Conservation (phyloP, 2,329 filamentous ascomycete genomes). For the Didymellaceae sp. region DNA sequence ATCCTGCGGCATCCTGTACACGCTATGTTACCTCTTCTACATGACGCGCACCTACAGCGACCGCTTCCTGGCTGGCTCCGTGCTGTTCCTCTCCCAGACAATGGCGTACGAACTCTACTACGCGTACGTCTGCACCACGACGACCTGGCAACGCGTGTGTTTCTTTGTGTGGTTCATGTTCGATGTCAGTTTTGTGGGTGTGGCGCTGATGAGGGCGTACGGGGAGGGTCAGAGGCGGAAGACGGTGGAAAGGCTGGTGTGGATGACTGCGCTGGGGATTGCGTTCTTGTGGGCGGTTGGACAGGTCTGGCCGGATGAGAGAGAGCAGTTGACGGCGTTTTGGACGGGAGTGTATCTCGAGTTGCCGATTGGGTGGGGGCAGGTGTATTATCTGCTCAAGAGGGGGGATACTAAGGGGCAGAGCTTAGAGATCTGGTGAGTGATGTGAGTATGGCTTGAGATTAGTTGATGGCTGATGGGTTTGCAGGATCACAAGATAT, state of each 20-base stretch:
- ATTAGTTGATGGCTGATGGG: background rate
- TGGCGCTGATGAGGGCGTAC: conserved; percentile 44
- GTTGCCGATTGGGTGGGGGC: conserved; percentile 49
- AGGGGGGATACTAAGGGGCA: conserved; percentile 47
- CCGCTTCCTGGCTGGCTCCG: conserved; percentile 42
- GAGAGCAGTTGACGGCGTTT: conserved; percentile 51
- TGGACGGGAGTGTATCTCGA: conserved; percentile 50
- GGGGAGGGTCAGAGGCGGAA: conserved; percentile 23
- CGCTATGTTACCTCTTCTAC: conserved; percentile 52
- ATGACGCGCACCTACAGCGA: conserved; percentile 47
- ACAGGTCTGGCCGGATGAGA: conserved; percentile 45
- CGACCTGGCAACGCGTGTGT: conserved; percentile 42
- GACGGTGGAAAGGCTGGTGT: conserved; percentile 34
- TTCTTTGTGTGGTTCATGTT: conserved; percentile 51
- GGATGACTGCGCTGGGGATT: conserved; percentile 38
- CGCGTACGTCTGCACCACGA: conserved; percentile 45
- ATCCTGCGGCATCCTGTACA: conserved; percentile 49
- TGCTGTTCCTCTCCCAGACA: conserved; percentile 37
- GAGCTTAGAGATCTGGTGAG: conserved; percentile 51
- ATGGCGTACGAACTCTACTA: conserved; percentile 53
- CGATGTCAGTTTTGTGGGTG: conserved; percentile 44
- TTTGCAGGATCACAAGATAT: conserved; percentile 48
- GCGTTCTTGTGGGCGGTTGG: conserved; percentile 38
- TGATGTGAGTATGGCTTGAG: background rate
- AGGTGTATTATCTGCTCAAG: conserved; percentile 38